Conservation (phyloP, 2,329 filamentous ascomycete species). For the Monilinia aucupariae region DNA sequence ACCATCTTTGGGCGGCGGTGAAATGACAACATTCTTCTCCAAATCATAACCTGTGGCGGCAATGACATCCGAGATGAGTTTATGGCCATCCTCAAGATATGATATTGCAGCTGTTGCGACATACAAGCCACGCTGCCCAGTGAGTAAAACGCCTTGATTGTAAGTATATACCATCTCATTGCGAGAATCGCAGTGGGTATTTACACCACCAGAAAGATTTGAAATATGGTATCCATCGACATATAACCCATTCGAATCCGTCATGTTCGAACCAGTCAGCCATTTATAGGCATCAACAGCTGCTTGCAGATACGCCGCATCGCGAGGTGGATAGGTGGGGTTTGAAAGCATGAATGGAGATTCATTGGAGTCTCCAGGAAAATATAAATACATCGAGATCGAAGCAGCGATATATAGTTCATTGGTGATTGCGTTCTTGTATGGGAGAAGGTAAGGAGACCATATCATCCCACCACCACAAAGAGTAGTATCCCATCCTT, state of each 20-base stretch:
- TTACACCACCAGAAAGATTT: constrained; percentile 56
- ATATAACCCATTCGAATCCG: constrained; percentile 66
- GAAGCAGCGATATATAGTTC: constrained; percentile 82
- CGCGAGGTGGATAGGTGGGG: constrained; percentile 35
- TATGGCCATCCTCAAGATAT: constrained; percentile 75
- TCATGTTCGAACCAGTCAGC: constrained; percentile 77
- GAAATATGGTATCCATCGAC: constrained; percentile 85
- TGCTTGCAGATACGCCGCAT: constrained; percentile 63
- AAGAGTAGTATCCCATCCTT: constrained; percentile 75
- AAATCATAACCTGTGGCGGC: constrained; percentile 71
- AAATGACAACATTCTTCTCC: constrained; percentile 12
- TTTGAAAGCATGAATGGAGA: constrained; percentile 54
- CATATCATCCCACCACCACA: constrained; percentile 88
- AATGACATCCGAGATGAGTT: constrained; percentile 69
- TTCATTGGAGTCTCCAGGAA: constrained; percentile 71
- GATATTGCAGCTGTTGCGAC: constrained; percentile 64
- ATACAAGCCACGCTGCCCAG: constrained; percentile 75
- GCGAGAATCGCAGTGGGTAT: constrained; percentile 69
- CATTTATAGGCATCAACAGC: constrained; percentile 76
- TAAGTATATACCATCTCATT: constrained; percentile 93
- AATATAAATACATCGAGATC: constrained; percentile 83
- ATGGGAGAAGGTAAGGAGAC: constrained; percentile 74
- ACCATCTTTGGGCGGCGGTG: constrained; percentile 10
- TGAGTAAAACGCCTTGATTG: constrained; percentile 87
- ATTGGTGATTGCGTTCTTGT: constrained; percentile 97